Percentiles rank a stretch among this genome's conserved stretches.
phyloP scores from a whole-genome alignment of 2,329 filamentous ascomycete species.

The Cladosporium sp. region DNA sequence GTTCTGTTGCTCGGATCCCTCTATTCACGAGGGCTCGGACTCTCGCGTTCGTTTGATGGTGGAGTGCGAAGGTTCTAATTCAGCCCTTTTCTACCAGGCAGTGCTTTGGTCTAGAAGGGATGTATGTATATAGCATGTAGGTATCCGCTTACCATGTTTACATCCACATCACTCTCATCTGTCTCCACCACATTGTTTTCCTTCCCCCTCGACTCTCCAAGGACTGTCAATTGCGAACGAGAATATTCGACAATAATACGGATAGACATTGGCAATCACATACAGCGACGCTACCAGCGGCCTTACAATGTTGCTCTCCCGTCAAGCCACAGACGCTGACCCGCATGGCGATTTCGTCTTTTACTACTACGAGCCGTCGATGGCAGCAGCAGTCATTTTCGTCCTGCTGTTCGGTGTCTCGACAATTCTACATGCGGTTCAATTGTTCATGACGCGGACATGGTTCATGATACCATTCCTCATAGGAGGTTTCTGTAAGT shows the following conservation, averaged over 20 bases:
- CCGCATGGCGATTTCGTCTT: conserved; percentile 17
- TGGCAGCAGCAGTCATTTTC: conserved; percentile 29
- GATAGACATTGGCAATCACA: not conserved
- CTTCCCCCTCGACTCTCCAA: not conserved
- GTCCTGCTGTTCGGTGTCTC: conserved; percentile 25
- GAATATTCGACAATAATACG: not conserved
- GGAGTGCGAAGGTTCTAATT: not conserved
- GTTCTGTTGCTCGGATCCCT: not conserved
- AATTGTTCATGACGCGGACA: conserved; percentile 37
- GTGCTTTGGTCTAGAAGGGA: not conserved
- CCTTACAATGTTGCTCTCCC: conserved; percentile 10
- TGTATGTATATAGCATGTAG: not conserved
- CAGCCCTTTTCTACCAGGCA: conserved; percentile 1
- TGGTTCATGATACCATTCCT: conserved; percentile 52
- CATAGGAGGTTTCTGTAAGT: conserved; percentile 50
- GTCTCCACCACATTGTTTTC: not conserved
- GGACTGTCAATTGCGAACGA: not conserved
- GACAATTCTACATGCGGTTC: conserved; percentile 35
- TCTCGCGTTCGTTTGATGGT: not conserved
- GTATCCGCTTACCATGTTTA: not conserved
- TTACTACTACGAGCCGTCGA: conserved; percentile 25
- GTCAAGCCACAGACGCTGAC: conserved; percentile 5
- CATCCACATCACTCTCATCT: not conserved
- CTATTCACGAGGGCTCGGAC: not conserved
- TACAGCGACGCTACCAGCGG: not conserved